phyloP scores from a whole-genome alignment of 2,329 filamentous ascomycete genomes.

The Sarocladium oryzae region DNA sequence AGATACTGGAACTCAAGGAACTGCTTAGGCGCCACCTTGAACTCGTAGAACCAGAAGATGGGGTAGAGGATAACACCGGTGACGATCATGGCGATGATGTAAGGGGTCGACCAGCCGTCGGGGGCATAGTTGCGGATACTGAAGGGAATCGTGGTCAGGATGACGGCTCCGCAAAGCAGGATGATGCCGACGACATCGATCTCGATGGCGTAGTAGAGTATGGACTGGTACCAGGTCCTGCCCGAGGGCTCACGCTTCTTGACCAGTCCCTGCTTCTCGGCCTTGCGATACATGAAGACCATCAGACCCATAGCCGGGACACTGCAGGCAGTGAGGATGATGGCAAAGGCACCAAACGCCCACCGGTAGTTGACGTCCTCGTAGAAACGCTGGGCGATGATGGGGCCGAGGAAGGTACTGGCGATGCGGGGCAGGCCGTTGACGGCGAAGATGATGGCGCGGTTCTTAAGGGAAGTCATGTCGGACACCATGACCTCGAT shows the following conservation, averaged over 20 bases:
- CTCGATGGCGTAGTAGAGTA: conserved; percentile 44
- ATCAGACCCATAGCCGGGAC: conserved; percentile 25
- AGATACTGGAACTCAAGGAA: conserved; percentile 47
- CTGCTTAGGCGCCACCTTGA: conserved; percentile 43
- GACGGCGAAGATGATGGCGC: conserved; percentile 32
- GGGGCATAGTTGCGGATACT: conserved; percentile 26
- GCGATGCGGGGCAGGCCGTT: conserved; percentile 33
- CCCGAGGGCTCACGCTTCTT: conserved; percentile 32
- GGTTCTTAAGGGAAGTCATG: conserved; percentile 33
- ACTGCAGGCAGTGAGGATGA: conserved; percentile 47
- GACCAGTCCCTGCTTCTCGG: conserved; percentile 37
- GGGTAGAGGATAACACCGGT: conserved; percentile 39
- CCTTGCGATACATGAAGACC: conserved; percentile 32
- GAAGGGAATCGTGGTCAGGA: conserved; percentile 43
- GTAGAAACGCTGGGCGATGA: conserved; percentile 28
- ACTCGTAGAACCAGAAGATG: conserved; percentile 47
- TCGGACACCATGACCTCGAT: conserved; percentile 29
- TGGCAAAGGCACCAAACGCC: conserved; percentile 54
- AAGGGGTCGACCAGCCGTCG: conserved; percentile 30
- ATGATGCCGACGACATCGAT: conserved; percentile 49
- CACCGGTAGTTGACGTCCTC: conserved; percentile 28
- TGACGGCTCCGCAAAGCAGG: conserved; percentile 39
- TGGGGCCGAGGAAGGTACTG: conserved; percentile 35
- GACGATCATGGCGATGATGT: conserved; percentile 37
- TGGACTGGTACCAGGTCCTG: conserved; percentile 37